Evolutionary conservation across 2,329 filamentous ascomycete genomes (phyloP).

Genomic region (Colletotrichum higginsianum): DNA sequence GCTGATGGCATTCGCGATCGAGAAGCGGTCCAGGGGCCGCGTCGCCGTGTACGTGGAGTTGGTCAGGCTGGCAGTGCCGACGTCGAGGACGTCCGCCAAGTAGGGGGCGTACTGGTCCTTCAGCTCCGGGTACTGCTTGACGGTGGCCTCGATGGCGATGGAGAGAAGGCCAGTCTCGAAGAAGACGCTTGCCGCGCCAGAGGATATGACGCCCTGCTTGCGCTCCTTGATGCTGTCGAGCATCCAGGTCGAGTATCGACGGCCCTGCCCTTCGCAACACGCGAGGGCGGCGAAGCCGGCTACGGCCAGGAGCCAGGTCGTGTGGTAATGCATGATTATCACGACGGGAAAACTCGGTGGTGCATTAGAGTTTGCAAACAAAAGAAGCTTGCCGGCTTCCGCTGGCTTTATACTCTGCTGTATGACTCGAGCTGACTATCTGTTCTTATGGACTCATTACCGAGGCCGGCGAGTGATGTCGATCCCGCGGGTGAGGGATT

Average conservation of each 20-base stretch:
- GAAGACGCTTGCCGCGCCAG: slow-evolving; percentile 44
- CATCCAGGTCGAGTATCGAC: slow-evolving; percentile 45
- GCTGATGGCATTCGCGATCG: slow-evolving; percentile 42
- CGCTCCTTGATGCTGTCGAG: slow-evolving; percentile 47
- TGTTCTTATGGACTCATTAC: background rate
- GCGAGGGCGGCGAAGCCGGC: slow-evolving; percentile 11
- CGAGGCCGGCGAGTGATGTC: background rate
- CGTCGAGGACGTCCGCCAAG: slow-evolving; percentile 42
- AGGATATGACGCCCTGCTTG: slow-evolving; percentile 45
- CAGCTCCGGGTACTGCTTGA: slow-evolving; percentile 41
- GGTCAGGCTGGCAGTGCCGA: slow-evolving; percentile 32
- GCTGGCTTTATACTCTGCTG: background rate
- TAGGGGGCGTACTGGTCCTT: slow-evolving; percentile 30
- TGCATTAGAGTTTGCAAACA: background rate
- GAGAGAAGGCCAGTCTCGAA: slow-evolving; percentile 46
- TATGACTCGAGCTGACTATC: background rate
- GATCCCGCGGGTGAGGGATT: background rate
- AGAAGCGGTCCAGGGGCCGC: slow-evolving; percentile 46
- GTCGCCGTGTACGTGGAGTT: slow-evolving; percentile 39
- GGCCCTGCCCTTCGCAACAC: slow-evolving; percentile 5
- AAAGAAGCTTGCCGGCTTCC: background rate
- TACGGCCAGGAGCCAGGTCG: slow-evolving; percentile 11
- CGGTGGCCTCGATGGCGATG: slow-evolving; percentile 42
- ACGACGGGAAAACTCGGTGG: background rate
- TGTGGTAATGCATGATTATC: slow-evolving; percentile 6